Evolutionary conservation across 2,329 filamentous ascomycete genomes (phyloP), one percentile per base, ranked within the genome.

Genomic region (Penicillium olsonii): DNA sequence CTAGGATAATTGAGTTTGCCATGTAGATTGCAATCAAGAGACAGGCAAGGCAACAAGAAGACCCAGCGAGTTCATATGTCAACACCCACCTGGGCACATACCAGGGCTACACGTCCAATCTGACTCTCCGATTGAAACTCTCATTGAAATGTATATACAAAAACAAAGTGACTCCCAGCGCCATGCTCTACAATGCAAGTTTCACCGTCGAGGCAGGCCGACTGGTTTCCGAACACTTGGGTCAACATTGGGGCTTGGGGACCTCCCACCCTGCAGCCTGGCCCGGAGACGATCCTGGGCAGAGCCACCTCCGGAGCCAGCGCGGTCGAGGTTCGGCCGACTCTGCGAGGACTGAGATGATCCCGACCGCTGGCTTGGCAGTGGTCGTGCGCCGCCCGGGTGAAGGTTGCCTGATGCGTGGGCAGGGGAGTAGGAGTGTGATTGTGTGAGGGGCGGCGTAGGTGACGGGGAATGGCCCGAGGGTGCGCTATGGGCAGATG

Each of bases 221-320:
- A 68, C 61, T 2, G 68, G 68, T 53, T 69, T 70, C 38, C 67
- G 53, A 41, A 56, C 50, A 54, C 55, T 63, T n/a, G 66, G 63
- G 56, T 69, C 67, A 37, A 63, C 42, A 52, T 61, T 63, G 9
- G 69, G 65, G 48, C 67, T 70, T 17, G 66, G 65, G 10, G 68
- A 68, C 38, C 67, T 54, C 5, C 66, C 64, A n/a, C 82, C 80
- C 79, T 90, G 90, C 38, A 96, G 74, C 54, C 89, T 78, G 62
- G 91, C 89, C 66, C 90, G 89, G 60, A 96, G 75, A 59, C 89
- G 79, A 61, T 95, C 89, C 73, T 95, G 89, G 42, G 90, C 90
- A 68, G 54, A 75, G n/a, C 46, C 42, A 34, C 46, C 46, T 31
- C 68, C 63, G 27, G 41, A 61, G 55, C 24, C 65, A 45, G 38